phyloP scores from a whole-genome alignment of 2,329 filamentous ascomycete genomes.

The Colletotrichum sojae region DNA sequence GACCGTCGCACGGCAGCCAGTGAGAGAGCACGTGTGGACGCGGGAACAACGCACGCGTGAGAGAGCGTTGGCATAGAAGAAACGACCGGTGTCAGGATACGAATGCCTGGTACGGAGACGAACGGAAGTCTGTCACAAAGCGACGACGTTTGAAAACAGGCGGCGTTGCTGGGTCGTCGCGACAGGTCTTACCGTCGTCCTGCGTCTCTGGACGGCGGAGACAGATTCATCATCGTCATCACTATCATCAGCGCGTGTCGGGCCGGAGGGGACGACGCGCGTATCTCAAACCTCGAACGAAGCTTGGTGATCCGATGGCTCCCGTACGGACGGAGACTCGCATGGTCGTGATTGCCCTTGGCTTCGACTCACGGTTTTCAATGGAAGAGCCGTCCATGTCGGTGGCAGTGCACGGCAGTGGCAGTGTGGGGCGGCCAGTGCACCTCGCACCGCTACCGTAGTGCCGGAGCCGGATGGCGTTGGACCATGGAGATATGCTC shows the following conservation, averaged over 20 bases:
- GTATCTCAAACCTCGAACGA: not conserved
- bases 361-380: not conserved
- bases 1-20: conserved; percentile 32
- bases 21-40: conserved; percentile 27
- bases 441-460: conserved; percentile 17
- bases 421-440: conserved; percentile 22
- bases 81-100: conserved; percentile 3
- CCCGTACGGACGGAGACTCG: conserved; percentile 1
- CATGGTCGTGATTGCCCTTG: conserved; percentile 3
- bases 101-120: not conserved
- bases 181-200: conserved; percentile 6
- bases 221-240: not conserved
- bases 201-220: not conserved
- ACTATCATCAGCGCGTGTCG: not conserved
- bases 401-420: not conserved
- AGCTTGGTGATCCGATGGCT: conserved; percentile 1
- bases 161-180: conserved; percentile 8
- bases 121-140: not conserved
- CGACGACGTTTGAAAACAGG: conserved; percentile 18
- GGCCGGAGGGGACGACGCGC: conserved; percentile 5
- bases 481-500: not conserved
- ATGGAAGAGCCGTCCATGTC: not conserved
- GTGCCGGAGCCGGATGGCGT: conserved; percentile 24
- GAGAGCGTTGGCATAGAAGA: conserved; percentile 7
- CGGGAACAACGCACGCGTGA: conserved; percentile 24